Conservation (phyloP, 495 filamentous ascomycete genomes). For the Talaromyces thailandensis region DNA sequence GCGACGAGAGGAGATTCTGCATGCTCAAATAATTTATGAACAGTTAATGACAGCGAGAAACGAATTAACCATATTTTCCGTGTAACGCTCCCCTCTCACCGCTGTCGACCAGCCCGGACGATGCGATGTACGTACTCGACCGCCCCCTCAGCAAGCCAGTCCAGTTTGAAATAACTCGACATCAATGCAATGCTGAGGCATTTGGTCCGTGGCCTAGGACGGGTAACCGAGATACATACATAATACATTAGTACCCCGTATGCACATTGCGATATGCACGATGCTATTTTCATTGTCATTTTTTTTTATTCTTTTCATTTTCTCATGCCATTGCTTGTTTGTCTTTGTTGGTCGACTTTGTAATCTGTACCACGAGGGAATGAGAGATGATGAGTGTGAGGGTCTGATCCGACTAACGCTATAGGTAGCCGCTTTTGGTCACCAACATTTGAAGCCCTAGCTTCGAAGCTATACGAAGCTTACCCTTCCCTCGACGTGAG, state of each 20-base stretch:
- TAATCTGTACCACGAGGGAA: neutral
- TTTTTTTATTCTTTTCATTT: neutral
- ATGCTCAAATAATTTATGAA: neutral
- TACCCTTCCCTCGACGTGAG: neutral
- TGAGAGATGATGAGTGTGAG: neutral
- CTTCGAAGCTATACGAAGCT: neutral
- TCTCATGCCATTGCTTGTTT: neutral
- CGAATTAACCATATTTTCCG: neutral
- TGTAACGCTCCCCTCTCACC: neutral
- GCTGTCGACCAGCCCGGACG: neutral
- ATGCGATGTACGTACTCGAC: neutral
- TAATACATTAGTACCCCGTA: neutral
- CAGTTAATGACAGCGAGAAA: neutral
- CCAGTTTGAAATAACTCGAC: slow-evolving; percentile 3
- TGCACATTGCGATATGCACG: neutral
- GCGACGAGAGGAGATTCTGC: too few species aligned
- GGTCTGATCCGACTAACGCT: neutral
- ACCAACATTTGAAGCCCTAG: neutral
- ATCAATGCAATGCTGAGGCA: neutral
- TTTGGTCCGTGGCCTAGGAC: neutral
- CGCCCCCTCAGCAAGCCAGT: neutral
- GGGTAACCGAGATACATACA: neutral
- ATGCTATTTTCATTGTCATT: neutral
- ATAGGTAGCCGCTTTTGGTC: neutral
- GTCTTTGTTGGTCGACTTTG: neutral